Base-by-base conservation (phyloP, 345 rosid species). In the Lenwebbia sp. region DNA sequence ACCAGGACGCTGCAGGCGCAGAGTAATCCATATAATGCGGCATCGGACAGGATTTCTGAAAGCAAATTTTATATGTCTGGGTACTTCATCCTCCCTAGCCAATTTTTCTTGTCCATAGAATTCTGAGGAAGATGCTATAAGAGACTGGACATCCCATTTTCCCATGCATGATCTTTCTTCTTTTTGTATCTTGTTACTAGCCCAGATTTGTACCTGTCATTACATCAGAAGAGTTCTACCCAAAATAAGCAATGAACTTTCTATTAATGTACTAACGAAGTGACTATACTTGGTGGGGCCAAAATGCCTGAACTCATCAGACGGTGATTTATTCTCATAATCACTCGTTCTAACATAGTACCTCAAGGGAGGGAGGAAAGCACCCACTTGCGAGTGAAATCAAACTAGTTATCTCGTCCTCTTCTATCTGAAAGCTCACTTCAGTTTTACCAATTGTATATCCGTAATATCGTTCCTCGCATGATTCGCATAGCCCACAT, bases 161-260 rank as follows among this genome's bases (percentile, higher is more conserved):
- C 99, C 99, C 91, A 97, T 76, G 88, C 91, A 87, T 30, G 98
- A 90, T 89, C 98, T 93, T 86, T 92, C 98, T 93, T 96, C 98
- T 92, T 88, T 93, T 84, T 95, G 90, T 86, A 96, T 94, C 86
- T 92, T 93, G 89, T 93, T 95, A 91, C 99, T 92, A 21, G 95
- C 98, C 99, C 99, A 97, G 85, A 97, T 93, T 93, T 96, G 99
- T 85, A 96, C 96, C 99, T 97, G 91, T 84, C 17, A 60, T 74
- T 78, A 82, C 84, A 89, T 84, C 25, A 83, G 51, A 57, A 88
- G 85, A 60, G 81, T 87, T 83, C 76, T 50, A 22, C 82, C 82
- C 84, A 86, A 74, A 85, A 28, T 51, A 81, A 82, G 50, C 25
- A 28, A 88, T 82, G 37, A 70, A 33, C 26, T 33, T 70, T 70